These are phyloP conservation scores for Candida pseudoglaebosa DNA, from an alignment of 805 yeast species.

Conservation along the genomic window DNA sequence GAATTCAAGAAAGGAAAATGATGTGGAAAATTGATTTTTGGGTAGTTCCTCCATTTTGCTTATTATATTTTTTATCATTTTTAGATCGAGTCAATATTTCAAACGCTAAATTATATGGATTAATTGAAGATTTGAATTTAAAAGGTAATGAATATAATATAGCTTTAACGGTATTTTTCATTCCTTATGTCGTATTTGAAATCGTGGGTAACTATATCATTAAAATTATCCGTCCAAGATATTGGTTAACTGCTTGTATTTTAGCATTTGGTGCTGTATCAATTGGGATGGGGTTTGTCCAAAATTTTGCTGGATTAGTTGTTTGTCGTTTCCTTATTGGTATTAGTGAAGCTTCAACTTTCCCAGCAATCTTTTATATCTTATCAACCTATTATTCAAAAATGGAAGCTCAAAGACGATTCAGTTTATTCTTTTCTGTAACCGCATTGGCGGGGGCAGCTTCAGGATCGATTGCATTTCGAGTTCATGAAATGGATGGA, in stretches of 20 bases:
- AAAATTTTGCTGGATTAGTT: slow-evolving; percentile 54
- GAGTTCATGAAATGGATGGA: slow-evolving; percentile 52
- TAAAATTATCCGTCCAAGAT: slow-evolving; percentile 57
- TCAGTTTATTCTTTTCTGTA: slow-evolving; percentile 64
- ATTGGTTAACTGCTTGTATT: slow-evolving; percentile 59
- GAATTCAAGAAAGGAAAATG: slow-evolving; percentile 51
- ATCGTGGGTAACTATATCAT: slow-evolving; percentile 60
- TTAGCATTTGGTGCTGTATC: slow-evolving; percentile 60
- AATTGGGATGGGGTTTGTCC: slow-evolving; percentile 62
- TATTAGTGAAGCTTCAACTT: slow-evolving; percentile 64
- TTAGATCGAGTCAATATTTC: slow-evolving; percentile 80
- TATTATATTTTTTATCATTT: slow-evolving; percentile 71
- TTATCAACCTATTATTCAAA: slow-evolving; percentile 63
- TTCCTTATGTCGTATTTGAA: slow-evolving; percentile 65
- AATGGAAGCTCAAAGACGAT: slow-evolving; percentile 64
- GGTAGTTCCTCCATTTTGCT: slow-evolving; percentile 72
- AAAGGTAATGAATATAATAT: slow-evolving; percentile 57
- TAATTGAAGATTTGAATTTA: slow-evolving; percentile 52
- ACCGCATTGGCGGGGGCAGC: slow-evolving; percentile 78
- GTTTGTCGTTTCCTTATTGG: slow-evolving; percentile 67
- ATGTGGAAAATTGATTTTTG: slow-evolving; percentile 65
- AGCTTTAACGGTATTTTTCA: slow-evolving; percentile 66
- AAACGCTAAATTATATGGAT: slow-evolving; percentile 73
- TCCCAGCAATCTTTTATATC: slow-evolving; percentile 72
- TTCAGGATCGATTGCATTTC: slow-evolving; percentile 69